phyloP scores from a whole-genome alignment of 768 basidiomycete genomes.

The Trametes coccinea region DNA sequence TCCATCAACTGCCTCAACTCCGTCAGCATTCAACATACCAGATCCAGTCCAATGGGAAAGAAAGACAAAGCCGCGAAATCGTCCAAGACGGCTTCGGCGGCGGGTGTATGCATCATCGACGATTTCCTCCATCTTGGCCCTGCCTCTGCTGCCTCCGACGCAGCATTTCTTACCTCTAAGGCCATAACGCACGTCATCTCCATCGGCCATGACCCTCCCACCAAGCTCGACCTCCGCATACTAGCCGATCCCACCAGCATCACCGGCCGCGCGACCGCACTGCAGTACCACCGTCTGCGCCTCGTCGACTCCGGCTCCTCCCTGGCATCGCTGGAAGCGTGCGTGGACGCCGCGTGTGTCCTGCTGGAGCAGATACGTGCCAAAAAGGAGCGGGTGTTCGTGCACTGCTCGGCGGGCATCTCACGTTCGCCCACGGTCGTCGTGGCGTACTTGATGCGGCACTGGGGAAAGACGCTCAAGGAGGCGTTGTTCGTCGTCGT shows the following conservation, averaged over 20 bases:
- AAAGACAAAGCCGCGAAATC: not conserved
- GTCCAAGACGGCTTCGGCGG: not conserved
- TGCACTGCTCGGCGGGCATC: slow-evolving; percentile 47
- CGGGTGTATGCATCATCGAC: slow-evolving; percentile 30
- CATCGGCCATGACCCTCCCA: slow-evolving; percentile 38
- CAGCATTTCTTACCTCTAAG: slow-evolving; percentile 35
- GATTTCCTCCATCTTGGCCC: slow-evolving; percentile 37
- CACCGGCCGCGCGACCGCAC: slow-evolving; percentile 8
- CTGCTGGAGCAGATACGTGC: slow-evolving; percentile 7
- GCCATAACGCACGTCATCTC: slow-evolving; percentile 44
- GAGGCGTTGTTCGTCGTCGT: slow-evolving; percentile 40
- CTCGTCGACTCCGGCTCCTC: slow-evolving; percentile 37
- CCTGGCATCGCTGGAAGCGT: slow-evolving; percentile 29
- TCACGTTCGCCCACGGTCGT: slow-evolving; percentile 48
- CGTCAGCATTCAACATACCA: no score
- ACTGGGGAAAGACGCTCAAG: slow-evolving; percentile 37
- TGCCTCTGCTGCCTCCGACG: slow-evolving; percentile 39
- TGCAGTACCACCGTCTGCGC: slow-evolving; percentile 42
- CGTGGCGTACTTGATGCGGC: slow-evolving; percentile 43
- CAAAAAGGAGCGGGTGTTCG: slow-evolving; percentile 36
- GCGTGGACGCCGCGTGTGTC: slow-evolving; percentile 31
- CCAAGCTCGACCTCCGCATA: slow-evolving; percentile 22
- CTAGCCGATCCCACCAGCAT: not conserved
- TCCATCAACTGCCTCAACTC: no score
- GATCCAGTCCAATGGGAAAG: not conserved